These are phyloP conservation scores for Noccaea bulbosa DNA, from an alignment of 345 rosid genomes.

Conservation along the genomic window DNA sequence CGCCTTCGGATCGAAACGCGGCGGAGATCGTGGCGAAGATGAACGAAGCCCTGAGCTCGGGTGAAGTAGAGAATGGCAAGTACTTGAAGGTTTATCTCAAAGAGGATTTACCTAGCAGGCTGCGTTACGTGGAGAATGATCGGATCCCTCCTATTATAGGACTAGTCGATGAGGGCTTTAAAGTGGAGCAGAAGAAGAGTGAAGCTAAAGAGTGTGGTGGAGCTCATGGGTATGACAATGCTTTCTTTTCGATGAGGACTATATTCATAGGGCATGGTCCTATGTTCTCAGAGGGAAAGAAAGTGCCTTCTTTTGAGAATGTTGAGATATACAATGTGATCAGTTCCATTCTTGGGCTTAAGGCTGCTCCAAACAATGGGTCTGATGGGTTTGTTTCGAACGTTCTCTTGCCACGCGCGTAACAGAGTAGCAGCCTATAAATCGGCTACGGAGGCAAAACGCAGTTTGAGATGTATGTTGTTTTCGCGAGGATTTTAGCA, in stretches of 20 bases:
- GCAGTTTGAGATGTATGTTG: conserved; percentile 5
- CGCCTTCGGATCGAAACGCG: conserved; percentile 52
- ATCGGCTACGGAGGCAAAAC: neutral
- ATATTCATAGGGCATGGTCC: conserved; percentile 95
- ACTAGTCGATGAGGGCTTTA: conserved; percentile 71
- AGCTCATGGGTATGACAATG: conserved; percentile 90
- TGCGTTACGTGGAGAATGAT: conserved; percentile 68
- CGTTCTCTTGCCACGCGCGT: conserved; percentile 57
- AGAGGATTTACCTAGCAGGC: conserved; percentile 80
- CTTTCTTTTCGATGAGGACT: conserved; percentile 88
- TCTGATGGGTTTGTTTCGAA: conserved; percentile 51
- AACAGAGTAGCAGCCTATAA: conserved; percentile 12
- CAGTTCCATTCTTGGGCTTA: conserved; percentile 76
- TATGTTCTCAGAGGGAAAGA: conserved; percentile 67
- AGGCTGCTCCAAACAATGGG: conserved; percentile 86
- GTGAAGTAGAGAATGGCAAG: conserved; percentile 78
- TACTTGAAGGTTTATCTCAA: conserved; percentile 76
- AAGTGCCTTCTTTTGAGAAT: conserved; percentile 94
- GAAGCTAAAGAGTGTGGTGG: conserved; percentile 80
- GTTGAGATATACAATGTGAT: conserved; percentile 83
- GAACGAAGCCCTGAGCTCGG: conserved; percentile 72
- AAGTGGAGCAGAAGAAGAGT: conserved; percentile 70
- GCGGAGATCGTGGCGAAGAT: conserved; percentile 73
- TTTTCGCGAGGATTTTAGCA: neutral
- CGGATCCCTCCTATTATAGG: conserved; percentile 85